Evolutionary conservation across 345 rosid genomes (phyloP), one percentile per base, ranked within the genome.

Genomic region (Excoecaria agallocha): DNA sequence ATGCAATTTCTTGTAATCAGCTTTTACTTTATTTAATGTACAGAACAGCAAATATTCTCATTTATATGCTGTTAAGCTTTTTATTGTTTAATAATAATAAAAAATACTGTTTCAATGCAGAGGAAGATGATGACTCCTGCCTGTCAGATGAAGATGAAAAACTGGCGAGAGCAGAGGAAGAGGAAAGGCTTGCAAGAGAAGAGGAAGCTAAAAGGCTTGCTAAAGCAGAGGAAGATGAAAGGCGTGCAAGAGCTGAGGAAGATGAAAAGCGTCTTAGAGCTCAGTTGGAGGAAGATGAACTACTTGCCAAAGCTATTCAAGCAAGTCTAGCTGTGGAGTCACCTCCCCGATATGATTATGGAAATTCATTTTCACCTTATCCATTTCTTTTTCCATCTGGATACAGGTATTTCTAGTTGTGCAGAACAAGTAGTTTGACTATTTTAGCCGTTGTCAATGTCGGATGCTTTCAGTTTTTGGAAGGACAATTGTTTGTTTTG

Each of bases 271-370:
- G 37, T 49, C 63, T 78, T 12, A 82, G 75, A 78, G 78, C 90
- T 80, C 97, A 91, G 66, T n/a, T 90, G 58, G 96, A 93, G 80
- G 98, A 96, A 81, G 99, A 93, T 66, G 98, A 90, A 80, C 85
- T 76, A 75, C 90, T 96, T 2, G 98, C 99, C 25, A 89, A 76
- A 85, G 98, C 97, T 78, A 55, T 96, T 74, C 97, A 96, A 85
- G 93, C 91, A 77, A 96, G 98, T 78, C 75, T 93, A 79, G 78
- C 25, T 49, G 43, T 82, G 30, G 91, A 83, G 25, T 80, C 89
- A 72, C 90, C 93, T 80, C 90, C 94, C 66, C 82, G 70, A 70
- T 67, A 83, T 82, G 89, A 82, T 76, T 60, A 66, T 24, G 84
- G 79, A 72, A 88, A 71, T 72, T 41, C 78, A 45, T 82, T 85